Evolutionary conservation across 1,284 basidiomycete genomes (phyloP), one percentile per base, ranked within the genome.

Genomic region (Clitocybe nebularis): DNA sequence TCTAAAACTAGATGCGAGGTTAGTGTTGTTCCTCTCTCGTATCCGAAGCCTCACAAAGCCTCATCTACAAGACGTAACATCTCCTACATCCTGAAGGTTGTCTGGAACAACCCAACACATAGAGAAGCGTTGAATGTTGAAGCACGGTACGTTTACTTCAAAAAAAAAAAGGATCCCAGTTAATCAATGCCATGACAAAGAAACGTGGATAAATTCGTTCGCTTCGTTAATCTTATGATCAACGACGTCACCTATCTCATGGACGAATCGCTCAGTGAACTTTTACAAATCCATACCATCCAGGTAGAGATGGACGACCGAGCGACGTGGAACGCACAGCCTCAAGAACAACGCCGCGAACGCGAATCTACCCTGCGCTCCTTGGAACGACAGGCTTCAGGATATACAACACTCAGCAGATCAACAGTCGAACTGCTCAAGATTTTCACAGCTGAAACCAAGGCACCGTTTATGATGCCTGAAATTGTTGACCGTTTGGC

Each of bases 171-270:
- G n/a, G n/a, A n/a, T n/a, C n/a, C n/a, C n/a, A n/a, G n/a, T n/a
- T n/a, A n/a, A n/a, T n/a, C n/a, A n/a, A n/a, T n/a, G n/a, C n/a
- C n/a, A n/a, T n/a, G n/a, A 1, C 34, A 39, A 48, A 93, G 89
- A 45, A 79, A 92, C 55, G 83, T 88, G 43, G 90, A 95, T 51
- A 88, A 89, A 61, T 96, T 96, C 60, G 85, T 98, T 47, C 85
- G 89, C 41, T 99, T 99, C 63, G 81, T 93, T 66, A 99, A 99
- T 66, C 75, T 98, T 54, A 87, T 99, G 79, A 97, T 99, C 75
- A 98, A 97, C 75, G 96, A 99, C 59, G 93, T 96, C 34, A 99
- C 96, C 1, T 99, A 93, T 66, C 84, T 99, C 47, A 84, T 99
- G 71, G 95, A 99, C 61, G 96, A 99, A 59, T 95, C 93, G 3